A percentile compares a stretch with the other conserved stretches of the same genome.
phyloP scores from a whole-genome alignment of 257 asterid species.

The Gentiana macrophylla region DNA sequence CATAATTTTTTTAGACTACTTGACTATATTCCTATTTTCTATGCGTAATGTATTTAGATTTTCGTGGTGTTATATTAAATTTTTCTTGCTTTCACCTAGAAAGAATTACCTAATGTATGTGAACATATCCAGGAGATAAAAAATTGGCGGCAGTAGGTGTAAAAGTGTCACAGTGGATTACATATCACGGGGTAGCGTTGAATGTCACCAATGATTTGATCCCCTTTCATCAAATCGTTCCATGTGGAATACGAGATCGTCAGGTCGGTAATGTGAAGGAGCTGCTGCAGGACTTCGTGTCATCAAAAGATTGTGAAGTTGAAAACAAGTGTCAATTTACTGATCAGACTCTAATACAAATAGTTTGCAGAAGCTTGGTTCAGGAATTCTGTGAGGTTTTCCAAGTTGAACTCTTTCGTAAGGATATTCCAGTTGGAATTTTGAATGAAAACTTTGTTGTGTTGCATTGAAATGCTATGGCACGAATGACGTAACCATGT shows the following conservation, averaged over 20 bases:
- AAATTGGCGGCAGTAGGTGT: constrained; percentile 87
- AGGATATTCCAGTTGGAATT: constrained; percentile 7
- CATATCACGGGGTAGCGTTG: constrained; percentile 78
- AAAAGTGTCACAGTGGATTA: constrained; percentile 61
- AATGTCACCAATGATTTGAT: constrained; percentile 60
- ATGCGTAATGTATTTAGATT: too few species aligned
- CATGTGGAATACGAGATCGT: constrained; percentile 78
- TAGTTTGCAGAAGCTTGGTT: constrained; percentile 36
- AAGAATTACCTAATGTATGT: neutral
- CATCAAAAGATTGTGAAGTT: constrained; percentile 8
- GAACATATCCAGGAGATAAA: constrained; percentile 37
- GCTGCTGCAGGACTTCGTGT: constrained; percentile 20
- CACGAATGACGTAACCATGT: too few species aligned
- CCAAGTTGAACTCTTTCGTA: constrained; percentile 37
- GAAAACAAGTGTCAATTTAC: constrained; percentile 10
- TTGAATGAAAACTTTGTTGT: neutral
- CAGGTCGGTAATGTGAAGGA: constrained; percentile 65
- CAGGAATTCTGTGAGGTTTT: constrained; percentile 62
- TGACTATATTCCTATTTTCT: too few species aligned
- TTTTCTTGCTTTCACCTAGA: too few species aligned
- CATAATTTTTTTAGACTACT: too few species aligned
- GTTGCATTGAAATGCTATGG: too few species aligned
- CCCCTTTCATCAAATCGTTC: constrained; percentile 55
- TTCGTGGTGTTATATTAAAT: too few species aligned
- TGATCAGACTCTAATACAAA: constrained; percentile 39